These are phyloP conservation scores for Barnettozyma californica DNA, from an alignment of 805 yeast genomes.

Conservation along the genomic window DNA sequence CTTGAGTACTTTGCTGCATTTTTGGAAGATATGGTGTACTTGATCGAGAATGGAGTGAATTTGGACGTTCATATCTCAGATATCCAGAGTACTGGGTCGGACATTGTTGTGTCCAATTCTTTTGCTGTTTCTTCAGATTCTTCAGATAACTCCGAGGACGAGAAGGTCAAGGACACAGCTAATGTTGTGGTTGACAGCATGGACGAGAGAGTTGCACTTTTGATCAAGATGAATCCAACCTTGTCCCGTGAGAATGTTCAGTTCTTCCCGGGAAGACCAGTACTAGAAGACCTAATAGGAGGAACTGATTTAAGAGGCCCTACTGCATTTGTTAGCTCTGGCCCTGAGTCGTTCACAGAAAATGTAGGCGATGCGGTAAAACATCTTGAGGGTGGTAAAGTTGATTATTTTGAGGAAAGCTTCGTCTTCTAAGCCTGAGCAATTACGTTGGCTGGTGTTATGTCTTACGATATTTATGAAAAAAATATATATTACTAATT, in stretches of 20 bases:
- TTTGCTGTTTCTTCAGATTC: neutral
- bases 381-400: constrained; percentile 20
- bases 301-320: constrained; percentile 30
- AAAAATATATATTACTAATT: neutral
- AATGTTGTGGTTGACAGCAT: neutral
- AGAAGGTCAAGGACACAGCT: neutral
- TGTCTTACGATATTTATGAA: neutral
- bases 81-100: neutral
- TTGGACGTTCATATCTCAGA: constrained; percentile 15
- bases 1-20: constrained; percentile 45
- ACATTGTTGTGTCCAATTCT: neutral
- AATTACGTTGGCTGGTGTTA: too few relatives aligned
- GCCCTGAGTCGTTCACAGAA: constrained; percentile 56
- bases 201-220: neutral
- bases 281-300: constrained; percentile 7
- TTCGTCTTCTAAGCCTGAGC: neutral
- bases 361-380: constrained; percentile 45
- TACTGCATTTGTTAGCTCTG: constrained; percentile 52
- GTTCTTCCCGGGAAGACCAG: constrained; percentile 13
- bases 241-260: constrained; percentile 1
- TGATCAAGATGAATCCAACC: constrained; percentile 1
- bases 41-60: constrained; percentile 24
- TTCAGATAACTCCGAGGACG: neutral
- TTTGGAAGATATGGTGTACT: constrained; percentile 35
- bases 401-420: neutral